Base-by-base conservation (phyloP, 1,284 basidiomycete genomes). In the Singerocomus rubriflavus region DNA sequence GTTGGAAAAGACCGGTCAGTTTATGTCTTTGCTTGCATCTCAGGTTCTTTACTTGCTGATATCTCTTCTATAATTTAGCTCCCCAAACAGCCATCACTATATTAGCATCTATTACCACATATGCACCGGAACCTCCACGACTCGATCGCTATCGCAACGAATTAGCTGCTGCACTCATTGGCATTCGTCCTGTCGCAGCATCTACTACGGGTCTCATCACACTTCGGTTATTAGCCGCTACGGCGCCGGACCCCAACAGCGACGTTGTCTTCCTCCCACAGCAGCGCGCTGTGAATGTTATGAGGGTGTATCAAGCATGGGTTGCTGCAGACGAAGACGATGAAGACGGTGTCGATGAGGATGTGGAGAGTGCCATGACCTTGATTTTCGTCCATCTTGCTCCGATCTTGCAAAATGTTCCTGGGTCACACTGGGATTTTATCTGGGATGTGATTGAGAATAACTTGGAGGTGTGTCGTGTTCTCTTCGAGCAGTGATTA, bases 381-480 rank as follows among this genome's bases (percentile, higher is more conserved):
- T 71, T 84, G 53, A 67, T 98, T 1, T 92, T 93, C 62, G 70
- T 80, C 33, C 77, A 89, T 51, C 73, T 99, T 2, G 86, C 85
- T 2, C 93, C 96, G 0, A 89, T 98, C 43, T 72, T 99, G 46
- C 94, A 98, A 67, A 89, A 84, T 60, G 76, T 98, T 0, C 75
- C 82, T 5, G 97, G 97, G 1, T 76, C 79, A 0, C 97, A 98
- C 67, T 96, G 96, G 91, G 90, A 93, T 46, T 80, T 94, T 41
- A 84, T 97, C 14, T 94, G 93, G 64, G 94, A 98, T 65, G 70
- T 98, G 6, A 68, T 97, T 17, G 93, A 97, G 67, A 88, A 80
- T 48, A 93, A 92, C 57, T 73, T 98, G 1, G 93, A 96, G 77
- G 91, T 92, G 55, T 54, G 74, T 67, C 45, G 10, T 31, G n/a